A percentile compares a stretch with the other conserved stretches of the same genome.
These are phyloP conservation scores for Purpureocillium lavendulum DNA, from an alignment of 2,329 filamentous ascomycete species.

Conservation along the genomic window DNA sequence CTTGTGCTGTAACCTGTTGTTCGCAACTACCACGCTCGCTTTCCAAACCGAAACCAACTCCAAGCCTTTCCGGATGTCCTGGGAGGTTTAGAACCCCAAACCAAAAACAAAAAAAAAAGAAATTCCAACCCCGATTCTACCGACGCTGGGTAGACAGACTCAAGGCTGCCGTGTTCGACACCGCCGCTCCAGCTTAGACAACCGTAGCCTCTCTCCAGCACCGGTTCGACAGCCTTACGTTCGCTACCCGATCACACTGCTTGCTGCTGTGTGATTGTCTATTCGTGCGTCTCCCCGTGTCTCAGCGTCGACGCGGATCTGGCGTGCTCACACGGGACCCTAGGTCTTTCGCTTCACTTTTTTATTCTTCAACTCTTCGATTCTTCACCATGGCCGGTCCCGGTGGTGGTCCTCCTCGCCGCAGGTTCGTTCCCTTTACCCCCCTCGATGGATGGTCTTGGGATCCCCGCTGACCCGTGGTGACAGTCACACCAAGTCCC, in stretches of 20 bases:
- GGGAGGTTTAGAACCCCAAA: not conserved
- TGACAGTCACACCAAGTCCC: constrained; percentile 92
- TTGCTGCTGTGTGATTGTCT: constrained; percentile 16
- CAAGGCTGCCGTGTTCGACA: no score
- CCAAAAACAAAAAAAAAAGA: not conserved
- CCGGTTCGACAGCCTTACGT: constrained; percentile 17
- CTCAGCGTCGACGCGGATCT: no score
- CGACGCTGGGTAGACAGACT: no score
- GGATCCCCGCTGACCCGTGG: not conserved
- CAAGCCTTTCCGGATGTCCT: not conserved
- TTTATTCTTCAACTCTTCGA: not conserved
- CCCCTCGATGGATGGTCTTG: no score
- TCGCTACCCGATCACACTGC: constrained; percentile 28
- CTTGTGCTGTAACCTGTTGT: constrained; percentile 6
- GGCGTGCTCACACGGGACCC: not conserved
- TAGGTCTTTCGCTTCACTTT: constrained; percentile 1
- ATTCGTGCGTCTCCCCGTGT: constrained; percentile 15
- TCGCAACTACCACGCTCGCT: constrained; percentile 24
- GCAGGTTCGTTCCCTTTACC: constrained; percentile 38
- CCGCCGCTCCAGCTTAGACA: no score
- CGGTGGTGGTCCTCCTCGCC: constrained; percentile 82
- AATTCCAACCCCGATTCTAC: no score
- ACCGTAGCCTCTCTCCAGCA: not conserved
- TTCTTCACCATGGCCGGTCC: constrained; percentile 70
- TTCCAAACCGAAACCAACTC: constrained; percentile 7